Evolutionary conservation across 208 protist species (phyloP).

Genomic region (Crithidia brevicula): DNA sequence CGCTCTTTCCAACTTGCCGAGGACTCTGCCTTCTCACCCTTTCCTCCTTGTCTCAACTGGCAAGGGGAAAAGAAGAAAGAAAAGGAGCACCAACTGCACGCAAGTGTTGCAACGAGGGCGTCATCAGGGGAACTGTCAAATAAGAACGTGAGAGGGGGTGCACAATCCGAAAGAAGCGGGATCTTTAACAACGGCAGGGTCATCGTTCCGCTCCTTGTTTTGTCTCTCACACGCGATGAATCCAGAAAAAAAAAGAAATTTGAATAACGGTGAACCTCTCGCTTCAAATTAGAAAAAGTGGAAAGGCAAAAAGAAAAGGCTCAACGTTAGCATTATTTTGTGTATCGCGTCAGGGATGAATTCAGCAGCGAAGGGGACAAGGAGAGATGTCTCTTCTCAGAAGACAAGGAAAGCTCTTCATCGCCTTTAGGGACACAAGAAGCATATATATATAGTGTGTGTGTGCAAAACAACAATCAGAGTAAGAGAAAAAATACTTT

Average conservation of each 20-base stretch:
- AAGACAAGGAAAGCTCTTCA: neutral
- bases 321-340: constrained; percentile 11
- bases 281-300: neutral
- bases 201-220: neutral
- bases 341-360: constrained; percentile 5
- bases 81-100: neutral
- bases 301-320: neutral
- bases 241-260: neutral
- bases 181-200: neutral
- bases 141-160: neutral
- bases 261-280: neutral
- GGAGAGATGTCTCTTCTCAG: neutral
- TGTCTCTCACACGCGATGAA: too few relatives aligned
- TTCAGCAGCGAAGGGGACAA: neutral
- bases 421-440: neutral
- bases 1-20: neutral
- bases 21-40: neutral
- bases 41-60: constrained; percentile 13
- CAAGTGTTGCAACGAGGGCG: neutral
- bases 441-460: too few relatives aligned
- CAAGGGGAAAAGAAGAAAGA: neutral
- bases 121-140: neutral
- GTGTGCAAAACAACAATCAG: too few relatives aligned
- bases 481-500: neutral
- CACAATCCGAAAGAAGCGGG: neutral